Evolutionary conservation across 2,329 filamentous ascomycete species (phyloP).

Genomic region (Parasarocladium wereldwijsianum): DNA sequence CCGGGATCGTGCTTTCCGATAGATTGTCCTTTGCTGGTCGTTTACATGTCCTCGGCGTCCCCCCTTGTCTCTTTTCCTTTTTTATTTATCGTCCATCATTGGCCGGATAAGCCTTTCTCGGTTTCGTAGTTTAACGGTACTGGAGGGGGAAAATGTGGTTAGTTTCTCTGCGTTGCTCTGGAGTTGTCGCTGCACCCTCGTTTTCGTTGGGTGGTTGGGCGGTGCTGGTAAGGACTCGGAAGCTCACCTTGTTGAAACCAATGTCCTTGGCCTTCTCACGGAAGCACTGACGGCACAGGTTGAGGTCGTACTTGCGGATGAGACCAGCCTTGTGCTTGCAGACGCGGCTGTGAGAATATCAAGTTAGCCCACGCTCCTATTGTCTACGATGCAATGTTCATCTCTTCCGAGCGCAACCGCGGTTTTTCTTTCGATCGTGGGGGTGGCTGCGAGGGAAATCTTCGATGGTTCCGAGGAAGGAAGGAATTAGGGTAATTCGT

Average conservation of each 20-base stretch:
- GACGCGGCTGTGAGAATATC: slow-evolving; percentile 35
- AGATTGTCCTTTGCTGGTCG: slow-evolving; percentile 8
- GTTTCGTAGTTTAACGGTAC: slow-evolving; percentile 13
- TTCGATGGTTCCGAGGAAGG: too few relatives aligned
- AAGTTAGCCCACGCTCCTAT: slow-evolving; percentile 14
- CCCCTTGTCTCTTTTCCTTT: slow-evolving; percentile 5
- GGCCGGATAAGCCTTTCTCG: neutral
- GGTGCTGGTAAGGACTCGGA: too few relatives aligned
- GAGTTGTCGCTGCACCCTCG: slow-evolving; percentile 1
- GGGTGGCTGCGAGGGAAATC: neutral
- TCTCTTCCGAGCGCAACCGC: too few relatives aligned
- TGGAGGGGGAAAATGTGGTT: slow-evolving; percentile 4
- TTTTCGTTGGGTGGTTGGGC: too few relatives aligned
- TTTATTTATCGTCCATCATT: slow-evolving; percentile 6
- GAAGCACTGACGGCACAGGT: slow-evolving; percentile 73
- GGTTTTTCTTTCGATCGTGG: slow-evolving; percentile 2
- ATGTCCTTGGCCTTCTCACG: slow-evolving; percentile 60
- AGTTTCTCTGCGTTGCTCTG: neutral
- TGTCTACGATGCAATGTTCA: too few relatives aligned
- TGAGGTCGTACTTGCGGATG: slow-evolving; percentile 98
- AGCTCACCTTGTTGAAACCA: slow-evolving; percentile 56
- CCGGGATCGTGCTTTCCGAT: slow-evolving; percentile 8
- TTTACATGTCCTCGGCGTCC: slow-evolving; percentile 3
- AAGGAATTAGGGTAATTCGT: slow-evolving; percentile 25
- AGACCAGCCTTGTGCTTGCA: slow-evolving; percentile 95